Evolutionary conservation across 1,139 yeast species (phyloP).

Genomic region (Nematodospora anomalae): DNA sequence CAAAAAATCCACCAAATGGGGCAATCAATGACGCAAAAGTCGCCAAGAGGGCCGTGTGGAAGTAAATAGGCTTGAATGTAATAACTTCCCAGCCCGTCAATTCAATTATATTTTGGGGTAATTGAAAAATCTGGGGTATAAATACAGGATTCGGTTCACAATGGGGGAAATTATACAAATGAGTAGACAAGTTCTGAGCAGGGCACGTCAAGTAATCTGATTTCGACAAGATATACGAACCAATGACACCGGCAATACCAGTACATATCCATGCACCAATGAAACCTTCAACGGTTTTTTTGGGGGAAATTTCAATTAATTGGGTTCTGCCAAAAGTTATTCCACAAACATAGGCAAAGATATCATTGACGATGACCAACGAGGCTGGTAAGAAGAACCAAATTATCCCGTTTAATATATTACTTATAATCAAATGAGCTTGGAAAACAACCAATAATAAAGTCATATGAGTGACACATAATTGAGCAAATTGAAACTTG

Average conservation of each 20-base stretch:
- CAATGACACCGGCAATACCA: conserved; percentile 65
- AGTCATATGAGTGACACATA: conserved; percentile 94
- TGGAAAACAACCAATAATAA: conserved; percentile 87
- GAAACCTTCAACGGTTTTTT: conserved; percentile 96
- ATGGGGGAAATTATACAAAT: conserved; percentile 45
- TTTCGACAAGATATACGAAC: conserved; percentile 63
- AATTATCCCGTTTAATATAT: conserved; percentile 84
- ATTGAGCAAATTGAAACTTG: conserved; percentile 89
- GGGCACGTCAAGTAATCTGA: conserved; percentile 87
- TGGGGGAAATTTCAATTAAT: conserved; percentile 90
- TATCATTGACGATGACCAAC: conserved; percentile 89
- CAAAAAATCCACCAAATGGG: conserved; percentile 98
- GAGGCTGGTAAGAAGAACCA: conserved; percentile 95
- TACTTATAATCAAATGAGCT: conserved; percentile 88
- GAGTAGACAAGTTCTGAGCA: conserved; percentile 62
- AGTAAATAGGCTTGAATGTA: conserved; percentile 78
- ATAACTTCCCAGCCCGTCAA: conserved; percentile 38
- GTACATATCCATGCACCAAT: conserved; percentile 98
- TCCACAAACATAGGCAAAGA: conserved; percentile 95
- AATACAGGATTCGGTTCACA: conserved; percentile 91
- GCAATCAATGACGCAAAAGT: conserved; percentile 97
- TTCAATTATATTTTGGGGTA: conserved; percentile 68
- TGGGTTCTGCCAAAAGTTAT: conserved; percentile 94
- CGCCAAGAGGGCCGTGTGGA: conserved; percentile 83
- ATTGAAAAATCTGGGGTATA: conserved; percentile 69